Percentiles rank a stretch among this genome's conserved stretches.
These are phyloP conservation scores for Teratosphaeria destructans DNA, from an alignment of 2,329 filamentous ascomycete genomes.

Conservation along the genomic window DNA sequence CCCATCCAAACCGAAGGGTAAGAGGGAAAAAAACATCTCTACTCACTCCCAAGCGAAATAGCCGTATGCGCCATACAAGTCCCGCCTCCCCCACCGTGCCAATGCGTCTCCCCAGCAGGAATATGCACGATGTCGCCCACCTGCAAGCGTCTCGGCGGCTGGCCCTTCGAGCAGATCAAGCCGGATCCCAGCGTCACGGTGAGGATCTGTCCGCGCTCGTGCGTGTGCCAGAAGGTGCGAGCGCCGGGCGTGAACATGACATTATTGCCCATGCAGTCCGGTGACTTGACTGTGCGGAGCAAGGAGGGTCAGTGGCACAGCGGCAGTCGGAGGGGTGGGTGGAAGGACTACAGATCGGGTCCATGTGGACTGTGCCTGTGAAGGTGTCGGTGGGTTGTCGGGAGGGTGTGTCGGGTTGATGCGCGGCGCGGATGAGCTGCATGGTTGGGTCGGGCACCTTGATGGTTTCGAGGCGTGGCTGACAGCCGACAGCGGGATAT, in stretches of 20 bases:
- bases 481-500: neutral
- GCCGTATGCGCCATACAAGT: conserved; percentile 34
- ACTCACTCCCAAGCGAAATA: conserved; percentile 26
- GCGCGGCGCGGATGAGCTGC: conserved; percentile 19
- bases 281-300: conserved; percentile 11
- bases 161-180: conserved; percentile 35
- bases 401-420: conserved; percentile 17
- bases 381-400: conserved; percentile 20
- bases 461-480: neutral
- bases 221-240: conserved; percentile 36
- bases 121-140: conserved; percentile 34
- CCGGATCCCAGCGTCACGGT: conserved; percentile 31
- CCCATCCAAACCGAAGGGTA: neutral
- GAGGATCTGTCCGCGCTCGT: conserved; percentile 36
- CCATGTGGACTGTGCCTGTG: conserved; percentile 20
- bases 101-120: conserved; percentile 33
- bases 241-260: conserved; percentile 36
- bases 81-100: conserved; percentile 34
- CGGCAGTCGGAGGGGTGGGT: neutral
- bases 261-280: conserved; percentile 24
- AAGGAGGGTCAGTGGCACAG: neutral
- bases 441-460: conserved; percentile 6
- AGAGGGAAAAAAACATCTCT: neutral
- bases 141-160: conserved; percentile 25
- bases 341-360: conserved; percentile 11